Conservation (phyloP, 306 rosid genomes). For the Echinosophora koreensis region DNA sequence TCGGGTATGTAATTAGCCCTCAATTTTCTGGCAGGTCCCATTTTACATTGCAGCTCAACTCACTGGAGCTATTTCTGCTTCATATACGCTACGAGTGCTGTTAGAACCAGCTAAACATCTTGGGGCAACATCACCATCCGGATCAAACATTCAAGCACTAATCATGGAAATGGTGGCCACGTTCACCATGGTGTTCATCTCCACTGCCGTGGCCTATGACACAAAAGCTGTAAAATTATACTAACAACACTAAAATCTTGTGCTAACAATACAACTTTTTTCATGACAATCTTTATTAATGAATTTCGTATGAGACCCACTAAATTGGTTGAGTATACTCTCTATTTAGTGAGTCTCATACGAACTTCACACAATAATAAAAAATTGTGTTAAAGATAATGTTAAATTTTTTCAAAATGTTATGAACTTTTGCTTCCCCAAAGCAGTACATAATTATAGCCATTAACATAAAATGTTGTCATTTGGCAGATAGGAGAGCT, state of each 20-base stretch:
- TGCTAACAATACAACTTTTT: too few species aligned
- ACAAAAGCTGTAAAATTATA: conserved; percentile 66
- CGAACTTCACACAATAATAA: too few species aligned
- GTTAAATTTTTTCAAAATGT: too few species aligned
- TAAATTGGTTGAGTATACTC: too few species aligned
- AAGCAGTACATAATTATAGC: too few species aligned
- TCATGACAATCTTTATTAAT: too few species aligned
- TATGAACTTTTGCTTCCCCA: too few species aligned
- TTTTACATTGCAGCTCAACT: conserved; percentile 75
- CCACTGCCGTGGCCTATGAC: conserved; percentile 80
- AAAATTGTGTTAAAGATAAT: too few species aligned
- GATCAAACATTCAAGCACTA: conserved; percentile 65
- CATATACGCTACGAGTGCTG: conserved; percentile 60
- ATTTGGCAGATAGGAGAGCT: conserved; percentile 65
- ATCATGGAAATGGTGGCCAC: conserved; percentile 73
- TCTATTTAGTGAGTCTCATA: too few species aligned
- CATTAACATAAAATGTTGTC: not conserved
- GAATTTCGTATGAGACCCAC: too few species aligned
- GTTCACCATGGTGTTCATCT: conserved; percentile 75
- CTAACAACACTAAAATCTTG: not conserved
- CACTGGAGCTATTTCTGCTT: conserved; percentile 77
- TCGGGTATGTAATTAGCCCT: not conserved
- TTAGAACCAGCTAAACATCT: conserved; percentile 60
- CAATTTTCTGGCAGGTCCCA: conserved; percentile 66
- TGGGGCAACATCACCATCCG: conserved; percentile 75